phyloP scores from a whole-genome alignment of 1,139 yeast species.

The Suhomyces anneliseae region DNA sequence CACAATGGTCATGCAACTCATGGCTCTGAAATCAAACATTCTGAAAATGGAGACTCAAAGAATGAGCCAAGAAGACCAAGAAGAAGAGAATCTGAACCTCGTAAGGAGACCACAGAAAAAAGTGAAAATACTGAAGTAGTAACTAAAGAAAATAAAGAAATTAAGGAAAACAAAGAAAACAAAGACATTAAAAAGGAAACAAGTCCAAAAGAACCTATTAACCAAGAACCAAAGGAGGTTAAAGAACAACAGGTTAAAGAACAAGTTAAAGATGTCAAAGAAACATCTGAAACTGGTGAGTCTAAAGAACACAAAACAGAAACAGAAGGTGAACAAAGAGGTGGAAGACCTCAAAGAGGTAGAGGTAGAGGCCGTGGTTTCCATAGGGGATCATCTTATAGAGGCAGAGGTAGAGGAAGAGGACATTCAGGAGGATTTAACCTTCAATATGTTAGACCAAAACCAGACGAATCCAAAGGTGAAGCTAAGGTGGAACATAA shows the following conservation, averaged over 20 bases:
- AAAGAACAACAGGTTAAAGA: too few relatives aligned
- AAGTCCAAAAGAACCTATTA: too few relatives aligned
- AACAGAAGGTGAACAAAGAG: neutral
- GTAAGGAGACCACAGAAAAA: slow-evolving; percentile 10
- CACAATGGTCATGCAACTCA: neutral
- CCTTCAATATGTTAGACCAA: slow-evolving; percentile 30
- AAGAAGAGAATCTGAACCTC: slow-evolving; percentile 1
- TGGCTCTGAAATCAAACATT: neutral
- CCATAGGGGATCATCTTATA: slow-evolving; percentile 10
- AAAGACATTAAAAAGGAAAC: neutral
- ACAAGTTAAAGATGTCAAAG: neutral
- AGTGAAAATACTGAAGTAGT: neutral
- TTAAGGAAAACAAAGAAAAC: neutral
- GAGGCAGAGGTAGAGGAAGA: slow-evolving; percentile 16
- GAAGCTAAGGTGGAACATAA: slow-evolving; percentile 5
- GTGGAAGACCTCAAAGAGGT: slow-evolving; percentile 14
- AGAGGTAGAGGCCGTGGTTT: slow-evolving; percentile 22
- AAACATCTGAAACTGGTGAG: neutral
- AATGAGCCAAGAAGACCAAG: neutral
- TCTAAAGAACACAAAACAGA: neutral
- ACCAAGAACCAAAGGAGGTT: too few relatives aligned
- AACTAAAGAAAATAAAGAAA: slow-evolving; percentile 4
- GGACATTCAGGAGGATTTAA: slow-evolving; percentile 17
- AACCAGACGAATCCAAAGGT: slow-evolving; percentile 11
- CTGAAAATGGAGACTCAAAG: neutral